A percentile compares a stretch with the other conserved stretches of the same genome.
Conservation (phyloP, 768 basidiomycete species). For the Guyanaporus albipodus region DNA sequence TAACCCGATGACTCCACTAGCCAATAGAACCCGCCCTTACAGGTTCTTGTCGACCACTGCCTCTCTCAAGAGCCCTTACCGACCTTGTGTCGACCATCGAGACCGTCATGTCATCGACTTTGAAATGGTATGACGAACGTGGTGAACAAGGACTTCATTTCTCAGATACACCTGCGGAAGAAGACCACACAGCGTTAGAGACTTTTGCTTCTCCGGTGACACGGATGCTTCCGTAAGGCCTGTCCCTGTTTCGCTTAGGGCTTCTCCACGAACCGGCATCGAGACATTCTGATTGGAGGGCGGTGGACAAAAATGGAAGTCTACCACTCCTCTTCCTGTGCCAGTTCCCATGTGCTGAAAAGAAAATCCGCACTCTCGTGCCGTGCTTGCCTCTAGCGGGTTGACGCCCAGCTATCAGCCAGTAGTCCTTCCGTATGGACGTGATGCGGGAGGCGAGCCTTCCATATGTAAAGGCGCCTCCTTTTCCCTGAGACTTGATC, state of each 20-base stretch:
- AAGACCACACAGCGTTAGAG: slow-evolving; percentile 19
- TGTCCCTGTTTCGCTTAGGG: slow-evolving; percentile 5
- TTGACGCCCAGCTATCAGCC: neutral
- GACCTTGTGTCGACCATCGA: neutral
- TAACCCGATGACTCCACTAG: no score
- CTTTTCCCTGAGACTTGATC: slow-evolving; percentile 14
- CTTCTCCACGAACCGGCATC: neutral
- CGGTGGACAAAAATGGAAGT: neutral
- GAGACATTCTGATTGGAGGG: slow-evolving; percentile 3
- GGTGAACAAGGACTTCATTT: slow-evolving; percentile 6
- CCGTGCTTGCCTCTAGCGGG: no score
- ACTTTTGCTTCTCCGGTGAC: slow-evolving; percentile 19
- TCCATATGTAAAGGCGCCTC: slow-evolving; percentile 3
- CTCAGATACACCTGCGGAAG: neutral
- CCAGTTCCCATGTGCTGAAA: no score
- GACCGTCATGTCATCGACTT: neutral
- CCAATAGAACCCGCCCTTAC: no score
- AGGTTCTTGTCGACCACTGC: no score
- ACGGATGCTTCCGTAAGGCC: slow-evolving; percentile 18
- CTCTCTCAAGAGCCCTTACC: neutral
- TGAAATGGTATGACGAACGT: neutral
- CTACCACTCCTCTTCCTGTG: neutral
- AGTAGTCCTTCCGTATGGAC: neutral
- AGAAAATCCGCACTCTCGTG: no score
- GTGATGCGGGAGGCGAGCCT: slow-evolving; percentile 5